These are phyloP conservation scores for Alnus glutinosa DNA, from an alignment of 306 rosid species.

Conservation along the genomic window DNA sequence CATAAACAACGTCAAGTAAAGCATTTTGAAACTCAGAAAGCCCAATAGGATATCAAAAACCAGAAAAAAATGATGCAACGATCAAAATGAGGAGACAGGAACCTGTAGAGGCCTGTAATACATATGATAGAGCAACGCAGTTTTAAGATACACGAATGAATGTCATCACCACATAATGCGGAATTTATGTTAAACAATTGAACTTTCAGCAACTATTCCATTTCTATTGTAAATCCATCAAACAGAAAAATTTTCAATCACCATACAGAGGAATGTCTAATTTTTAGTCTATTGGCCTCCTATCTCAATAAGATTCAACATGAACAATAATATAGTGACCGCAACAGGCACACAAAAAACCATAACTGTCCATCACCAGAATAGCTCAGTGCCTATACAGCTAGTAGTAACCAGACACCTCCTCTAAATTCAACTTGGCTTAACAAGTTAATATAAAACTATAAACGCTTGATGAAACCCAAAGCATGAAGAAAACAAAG, in stretches of 20 bases:
- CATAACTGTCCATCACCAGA: not conserved
- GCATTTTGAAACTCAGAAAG: constrained; percentile 1
- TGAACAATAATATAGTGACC: not conserved
- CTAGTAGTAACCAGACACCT: not conserved
- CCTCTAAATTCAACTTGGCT: constrained; percentile 3
- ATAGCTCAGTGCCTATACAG: not conserved
- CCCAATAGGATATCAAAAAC: not conserved
- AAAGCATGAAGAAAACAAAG: not conserved
- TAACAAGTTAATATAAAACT: not conserved
- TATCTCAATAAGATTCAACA: constrained; percentile 4
- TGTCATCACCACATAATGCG: not conserved
- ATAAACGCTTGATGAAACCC: constrained; percentile 9
- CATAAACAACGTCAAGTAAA: not conserved
- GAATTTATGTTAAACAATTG: not conserved
- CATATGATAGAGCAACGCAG: not conserved
- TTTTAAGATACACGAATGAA: not conserved
- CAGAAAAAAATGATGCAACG: not conserved
- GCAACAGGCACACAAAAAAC: not conserved
- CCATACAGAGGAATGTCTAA: not conserved
- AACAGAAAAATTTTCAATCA: not conserved
- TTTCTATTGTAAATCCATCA: not conserved
- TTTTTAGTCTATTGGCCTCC: not conserved
- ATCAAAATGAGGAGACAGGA: not conserved
- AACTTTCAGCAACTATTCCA: not conserved
- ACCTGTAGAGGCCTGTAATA: not conserved